Evolutionary conservation across 169 alveolate species (phyloP), one percentile per base, ranked within the genome.

Genomic region (Babesia bovis): DNA sequence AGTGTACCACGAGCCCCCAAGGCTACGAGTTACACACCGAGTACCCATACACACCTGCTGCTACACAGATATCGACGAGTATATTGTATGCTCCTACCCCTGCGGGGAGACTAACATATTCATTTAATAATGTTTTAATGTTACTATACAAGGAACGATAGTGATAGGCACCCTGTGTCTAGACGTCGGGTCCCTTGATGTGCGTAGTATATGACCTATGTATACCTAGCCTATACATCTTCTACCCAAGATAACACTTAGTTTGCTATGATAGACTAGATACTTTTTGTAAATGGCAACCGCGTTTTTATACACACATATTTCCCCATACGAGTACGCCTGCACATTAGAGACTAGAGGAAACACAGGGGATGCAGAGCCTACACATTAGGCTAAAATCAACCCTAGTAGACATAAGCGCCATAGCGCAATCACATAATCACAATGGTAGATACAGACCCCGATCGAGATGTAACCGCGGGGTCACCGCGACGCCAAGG

Each of bases 21-120:
- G 81, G n/a, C 25, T 68, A 19, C 56, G 51, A 36, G 45, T 76
- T 42, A 55, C 70, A 4, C 69, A 66, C 59, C 41, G 30, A 23
- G 66, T 38, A 7, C 38, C 56, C 33, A 47, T 28, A 19, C 21
- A 17, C 30, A 25, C 38, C 23, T 12, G 3, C 17, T 76, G 81
- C 35, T 50, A 33, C 44, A 30, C 42, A 26, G 50, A 42, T 23
- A 35, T 33, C 6, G 53, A 28, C 25, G 73, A 76, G 28, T 66
- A 38, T 44, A 21, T 76, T n/a, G 57, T 76, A 28, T 76, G n/a
- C 66, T 51, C 26, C 4, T 41, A 25, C 12, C 73, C 30, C 61
- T 23, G 51, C 32, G 41, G 81, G 17, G 13, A 53, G 17, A 76
- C 81, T 7, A 65, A 76, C 79, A 76, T 76, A 19, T 65, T 32